phyloP scores from a whole-genome alignment of 352 stramenopile genomes.

The Phytophthora sp. region DNA sequence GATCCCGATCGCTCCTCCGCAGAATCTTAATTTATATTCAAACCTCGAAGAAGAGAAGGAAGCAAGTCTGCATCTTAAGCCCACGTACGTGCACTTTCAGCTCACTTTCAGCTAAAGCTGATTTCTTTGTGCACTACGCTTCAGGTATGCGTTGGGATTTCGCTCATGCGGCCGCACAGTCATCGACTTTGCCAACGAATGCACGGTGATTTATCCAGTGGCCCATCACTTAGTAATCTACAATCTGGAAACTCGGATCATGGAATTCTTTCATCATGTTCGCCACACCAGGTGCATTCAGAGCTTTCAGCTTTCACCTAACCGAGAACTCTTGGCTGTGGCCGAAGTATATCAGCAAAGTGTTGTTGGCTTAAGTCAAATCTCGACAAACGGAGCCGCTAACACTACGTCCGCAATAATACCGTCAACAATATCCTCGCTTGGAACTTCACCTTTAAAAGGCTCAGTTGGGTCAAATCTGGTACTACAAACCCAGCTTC shows the following conservation, averaged over 20 bases:
- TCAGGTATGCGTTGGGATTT: conserved; percentile 60
- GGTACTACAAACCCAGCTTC: conserved; percentile 18
- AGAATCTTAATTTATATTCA: not conserved
- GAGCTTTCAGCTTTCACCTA: conserved; percentile 71
- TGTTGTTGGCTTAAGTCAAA: not conserved
- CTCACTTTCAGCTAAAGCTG: not conserved
- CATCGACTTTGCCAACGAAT: conserved; percentile 69
- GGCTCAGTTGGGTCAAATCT: not conserved
- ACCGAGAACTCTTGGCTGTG: conserved; percentile 72
- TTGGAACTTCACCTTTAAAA: conserved; percentile 17
- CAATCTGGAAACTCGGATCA: conserved; percentile 57
- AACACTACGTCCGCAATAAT: conserved; percentile 5
- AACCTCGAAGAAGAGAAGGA: conserved; percentile 43
- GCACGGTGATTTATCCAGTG: conserved; percentile 64
- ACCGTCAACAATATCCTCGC: not conserved
- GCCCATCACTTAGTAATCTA: conserved; percentile 71
- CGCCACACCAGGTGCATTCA: conserved; percentile 57
- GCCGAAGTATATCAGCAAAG: conserved; percentile 56
- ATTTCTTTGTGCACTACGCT: not conserved
- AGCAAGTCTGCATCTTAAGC: conserved; percentile 44
- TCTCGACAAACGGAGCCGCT: not conserved
- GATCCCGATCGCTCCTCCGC: not conserved
- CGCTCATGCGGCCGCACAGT: conserved; percentile 43
- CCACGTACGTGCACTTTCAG: conserved; percentile 35
- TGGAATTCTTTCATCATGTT: conserved; percentile 81